phyloP scores from a whole-genome alignment of 1,284 basidiomycete species.

The Malassezia obtusa region DNA sequence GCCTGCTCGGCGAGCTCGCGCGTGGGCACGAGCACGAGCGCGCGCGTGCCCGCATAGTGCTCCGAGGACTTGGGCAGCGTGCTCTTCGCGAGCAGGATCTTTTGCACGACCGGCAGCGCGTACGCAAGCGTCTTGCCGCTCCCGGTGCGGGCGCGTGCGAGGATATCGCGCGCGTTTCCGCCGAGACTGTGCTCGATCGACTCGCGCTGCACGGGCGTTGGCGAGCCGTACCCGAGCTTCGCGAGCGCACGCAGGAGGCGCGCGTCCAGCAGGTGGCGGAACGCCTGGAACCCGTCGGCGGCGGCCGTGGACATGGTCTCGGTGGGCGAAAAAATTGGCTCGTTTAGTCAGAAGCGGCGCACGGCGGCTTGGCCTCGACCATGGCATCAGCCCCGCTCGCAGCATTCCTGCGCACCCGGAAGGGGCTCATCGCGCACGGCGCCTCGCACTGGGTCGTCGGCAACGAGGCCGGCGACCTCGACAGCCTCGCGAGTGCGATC shows the following conservation, averaged over 20 bases:
- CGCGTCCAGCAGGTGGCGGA: conserved; percentile 64
- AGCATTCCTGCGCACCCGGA: background rate
- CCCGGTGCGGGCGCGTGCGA: conserved; percentile 86
- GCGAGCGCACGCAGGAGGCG: conserved; percentile 65
- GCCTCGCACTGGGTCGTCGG: conserved; percentile 16
- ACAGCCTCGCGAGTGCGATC: conserved; percentile 24
- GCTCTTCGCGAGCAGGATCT: conserved; percentile 69
- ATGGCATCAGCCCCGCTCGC: background rate
- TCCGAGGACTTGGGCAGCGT: conserved; percentile 46
- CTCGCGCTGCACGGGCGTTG: conserved; percentile 69
- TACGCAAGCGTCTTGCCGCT: conserved; percentile 97
- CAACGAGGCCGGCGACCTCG: conserved; percentile 29
- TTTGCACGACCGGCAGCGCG: conserved; percentile 79
- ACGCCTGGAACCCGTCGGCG: conserved; percentile 23
- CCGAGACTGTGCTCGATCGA: conserved; percentile 67
- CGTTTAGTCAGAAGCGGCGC: background rate
- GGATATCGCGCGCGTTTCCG: conserved; percentile 71
- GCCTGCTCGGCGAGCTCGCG: conserved; percentile 89
- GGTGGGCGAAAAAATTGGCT: background rate
- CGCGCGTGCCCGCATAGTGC: conserved; percentile 59
- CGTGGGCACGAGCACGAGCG: conserved; percentile 83
- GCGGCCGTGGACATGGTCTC: background rate
- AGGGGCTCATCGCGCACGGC: background rate
- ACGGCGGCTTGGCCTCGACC: background rate
- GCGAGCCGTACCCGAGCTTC: conserved; percentile 68